phyloP scores from a whole-genome alignment of 2,329 filamentous ascomycete species.

The Pyrenophora teres region DNA sequence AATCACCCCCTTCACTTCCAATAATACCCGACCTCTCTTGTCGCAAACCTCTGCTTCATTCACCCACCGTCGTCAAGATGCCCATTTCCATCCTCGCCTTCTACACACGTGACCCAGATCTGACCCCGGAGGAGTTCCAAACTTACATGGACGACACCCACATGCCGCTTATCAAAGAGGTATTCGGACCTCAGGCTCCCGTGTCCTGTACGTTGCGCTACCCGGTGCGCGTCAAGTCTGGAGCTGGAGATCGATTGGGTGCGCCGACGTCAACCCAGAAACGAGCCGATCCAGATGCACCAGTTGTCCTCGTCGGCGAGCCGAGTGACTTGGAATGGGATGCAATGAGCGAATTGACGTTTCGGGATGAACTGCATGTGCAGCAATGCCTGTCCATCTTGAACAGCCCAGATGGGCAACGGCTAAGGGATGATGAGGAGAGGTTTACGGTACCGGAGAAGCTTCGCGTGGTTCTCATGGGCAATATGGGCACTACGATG shows the following conservation, averaged over 20 bases:
- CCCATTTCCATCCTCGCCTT: conserved; percentile 17
- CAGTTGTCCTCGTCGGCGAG: conserved; percentile 28
- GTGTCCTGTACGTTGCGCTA: conserved; percentile 16
- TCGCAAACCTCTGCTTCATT: no score
- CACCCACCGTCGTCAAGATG: conserved; percentile 11
- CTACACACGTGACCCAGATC: conserved; percentile 25
- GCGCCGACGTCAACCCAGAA: conserved; percentile 17
- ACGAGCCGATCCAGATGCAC: conserved; percentile 14
- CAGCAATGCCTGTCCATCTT: conserved; percentile 27
- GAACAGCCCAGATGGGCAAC: conserved; percentile 20
- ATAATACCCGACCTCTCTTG: no score
- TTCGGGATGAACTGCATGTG: conserved; percentile 31
- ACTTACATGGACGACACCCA: conserved; percentile 23
- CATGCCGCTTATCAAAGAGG: conserved; percentile 23
- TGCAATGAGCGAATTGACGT: conserved; percentile 24
- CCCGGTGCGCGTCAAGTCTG: conserved; percentile 20
- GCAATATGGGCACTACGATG: conserved; percentile 5
- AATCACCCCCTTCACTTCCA: not conserved
- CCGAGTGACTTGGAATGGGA: conserved; percentile 27
- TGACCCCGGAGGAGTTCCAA: conserved; percentile 23
- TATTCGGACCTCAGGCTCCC: conserved; percentile 18
- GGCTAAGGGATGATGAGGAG: conserved; percentile 29
- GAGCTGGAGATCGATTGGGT: conserved; percentile 25
- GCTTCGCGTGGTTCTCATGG: conserved; percentile 19
- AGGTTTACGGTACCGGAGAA: conserved; percentile 20